Evolutionary conservation across 1,284 basidiomycete genomes (phyloP).

Genomic region (Cutaneotrichosporon dermatis): DNA sequence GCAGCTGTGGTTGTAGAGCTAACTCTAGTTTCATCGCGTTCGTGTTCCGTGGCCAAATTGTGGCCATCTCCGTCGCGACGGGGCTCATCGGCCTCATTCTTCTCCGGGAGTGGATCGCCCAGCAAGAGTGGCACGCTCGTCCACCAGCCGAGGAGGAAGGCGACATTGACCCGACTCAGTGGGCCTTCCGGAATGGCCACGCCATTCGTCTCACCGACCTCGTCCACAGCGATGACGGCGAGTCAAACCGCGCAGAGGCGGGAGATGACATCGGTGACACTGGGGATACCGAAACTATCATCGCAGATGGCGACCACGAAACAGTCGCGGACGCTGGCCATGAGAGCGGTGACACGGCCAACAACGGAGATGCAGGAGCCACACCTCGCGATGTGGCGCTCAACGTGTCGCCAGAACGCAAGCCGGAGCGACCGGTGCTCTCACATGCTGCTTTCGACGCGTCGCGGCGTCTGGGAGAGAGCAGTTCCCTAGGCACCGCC

Average conservation of each 20-base stretch:
- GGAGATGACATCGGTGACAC: neutral
- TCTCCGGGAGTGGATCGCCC: conserved; percentile 90
- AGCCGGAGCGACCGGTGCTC: conserved; percentile 7
- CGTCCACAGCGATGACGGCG: neutral
- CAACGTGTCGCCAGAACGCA: neutral
- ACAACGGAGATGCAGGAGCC: neutral
- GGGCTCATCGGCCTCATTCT: conserved; percentile 83
- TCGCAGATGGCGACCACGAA: neutral
- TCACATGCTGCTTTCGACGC: conserved; percentile 14
- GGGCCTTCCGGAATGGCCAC: conserved; percentile 25
- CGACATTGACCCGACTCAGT: conserved; percentile 33
- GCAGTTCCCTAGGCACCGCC: too few species aligned
- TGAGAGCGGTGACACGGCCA: neutral
- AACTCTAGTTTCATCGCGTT: conserved; percentile 61
- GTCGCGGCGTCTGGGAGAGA: conserved; percentile 12
- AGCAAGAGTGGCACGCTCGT: conserved; percentile 53
- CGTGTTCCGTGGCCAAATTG: conserved; percentile 88
- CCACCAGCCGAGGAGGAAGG: conserved; percentile 19
- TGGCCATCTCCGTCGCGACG: conserved; percentile 81
- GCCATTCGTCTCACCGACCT: conserved; percentile 10
- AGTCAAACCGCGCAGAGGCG: neutral
- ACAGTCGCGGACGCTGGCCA: neutral
- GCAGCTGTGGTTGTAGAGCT: neutral
- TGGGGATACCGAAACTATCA: neutral
- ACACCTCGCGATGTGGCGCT: too few species aligned